Evolutionary conservation across 208 protist genomes (phyloP), one percentile per base, ranked within the genome.

Genomic region (Leishmania martiniquensis): DNA sequence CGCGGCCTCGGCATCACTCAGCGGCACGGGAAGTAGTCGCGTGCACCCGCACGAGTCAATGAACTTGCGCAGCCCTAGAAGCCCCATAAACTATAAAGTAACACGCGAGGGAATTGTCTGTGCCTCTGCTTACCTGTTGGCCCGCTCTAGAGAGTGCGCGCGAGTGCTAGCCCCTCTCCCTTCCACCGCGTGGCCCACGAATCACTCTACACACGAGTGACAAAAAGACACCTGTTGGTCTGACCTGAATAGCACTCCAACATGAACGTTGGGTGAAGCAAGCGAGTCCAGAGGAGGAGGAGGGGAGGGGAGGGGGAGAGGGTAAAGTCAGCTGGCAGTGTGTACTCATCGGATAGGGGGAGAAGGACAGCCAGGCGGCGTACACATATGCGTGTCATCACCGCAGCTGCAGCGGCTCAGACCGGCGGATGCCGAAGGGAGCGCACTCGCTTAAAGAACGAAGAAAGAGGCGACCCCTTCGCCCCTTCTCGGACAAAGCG

Each of bases 31-130:
- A 45, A 96, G 88, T 67, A 93, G 81, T 55, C 84, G 86, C 34
- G 93, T 95, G 80, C 91, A 93, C 15, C 89, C 86, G 49, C 83
- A 84, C 47, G 85, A 85, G 72, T 96, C 93, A 47, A 96, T 91
- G 75, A 96, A 96, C 83, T 93, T 94, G 49, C 91, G 89, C 7
- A 96, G 88, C 12, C 93, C 93, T 47, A 94, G 73, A 78, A 96
- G 83, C 72, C 93, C 93, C 93, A 96, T 96, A 0, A 47, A 52
- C 22, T 62, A 42, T 45, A 32, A 12, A 42, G 45, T 72, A 20
- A 39, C 55, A 17, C 1, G 44, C 37, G 44, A 39, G n/a, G 25
- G 25, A n/a, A n/a, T n/a, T 72, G 68, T 60, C 47, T 57, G 68
- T 45, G 67, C 0, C 17, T 72, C 10, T 57, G 29, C 44, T 4